Percentiles rank a stretch among this genome's conserved stretches.
phyloP scores from a whole-genome alignment of 2,329 filamentous ascomycete species.

The Grosmannia huntii region DNA sequence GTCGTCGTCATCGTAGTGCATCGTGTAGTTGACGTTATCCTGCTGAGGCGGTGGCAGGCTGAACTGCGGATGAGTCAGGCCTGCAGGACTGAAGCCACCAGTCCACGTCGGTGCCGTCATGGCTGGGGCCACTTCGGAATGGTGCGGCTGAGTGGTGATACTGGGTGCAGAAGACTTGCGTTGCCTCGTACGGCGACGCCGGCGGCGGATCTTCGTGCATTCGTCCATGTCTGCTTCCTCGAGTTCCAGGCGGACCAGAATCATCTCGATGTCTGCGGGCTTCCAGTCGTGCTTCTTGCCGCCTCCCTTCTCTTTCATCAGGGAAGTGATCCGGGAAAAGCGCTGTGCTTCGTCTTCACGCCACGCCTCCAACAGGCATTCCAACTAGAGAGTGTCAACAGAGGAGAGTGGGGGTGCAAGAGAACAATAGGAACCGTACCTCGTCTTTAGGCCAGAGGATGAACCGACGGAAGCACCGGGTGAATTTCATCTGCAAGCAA shows the following conservation, averaged over 20 bases:
- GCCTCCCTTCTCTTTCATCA: slow-evolving; percentile 37
- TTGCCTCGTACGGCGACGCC: slow-evolving; percentile 18
- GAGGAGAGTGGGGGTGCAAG: no score
- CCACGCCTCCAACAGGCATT: slow-evolving; percentile 26
- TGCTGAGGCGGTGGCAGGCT: slow-evolving; percentile 2
- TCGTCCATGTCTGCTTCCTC: slow-evolving; percentile 31
- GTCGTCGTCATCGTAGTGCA: background rate
- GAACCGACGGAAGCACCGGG: slow-evolving; percentile 35
- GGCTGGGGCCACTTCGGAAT: background rate
- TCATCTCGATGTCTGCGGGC: slow-evolving; percentile 34
- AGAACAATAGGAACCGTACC: slow-evolving; percentile 25
- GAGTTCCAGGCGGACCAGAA: slow-evolving; percentile 34
- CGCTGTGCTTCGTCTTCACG: slow-evolving; percentile 27
- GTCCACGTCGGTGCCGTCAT: slow-evolving; percentile 1
- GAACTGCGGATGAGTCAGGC: slow-evolving; percentile 2
- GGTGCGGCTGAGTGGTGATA: background rate
- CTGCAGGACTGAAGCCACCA: background rate
- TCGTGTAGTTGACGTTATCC: background rate
- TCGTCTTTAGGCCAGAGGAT: slow-evolving; percentile 35
- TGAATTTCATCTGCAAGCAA: slow-evolving; percentile 43
- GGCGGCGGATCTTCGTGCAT: slow-evolving; percentile 27
- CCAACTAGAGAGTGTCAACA: background rate
- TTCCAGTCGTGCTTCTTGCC: slow-evolving; percentile 38
- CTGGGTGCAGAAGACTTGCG: background rate
- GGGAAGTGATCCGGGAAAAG: slow-evolving; percentile 27